Conservation (phyloP, 768 basidiomycete genomes). For the Crassisporium funariophilum region DNA sequence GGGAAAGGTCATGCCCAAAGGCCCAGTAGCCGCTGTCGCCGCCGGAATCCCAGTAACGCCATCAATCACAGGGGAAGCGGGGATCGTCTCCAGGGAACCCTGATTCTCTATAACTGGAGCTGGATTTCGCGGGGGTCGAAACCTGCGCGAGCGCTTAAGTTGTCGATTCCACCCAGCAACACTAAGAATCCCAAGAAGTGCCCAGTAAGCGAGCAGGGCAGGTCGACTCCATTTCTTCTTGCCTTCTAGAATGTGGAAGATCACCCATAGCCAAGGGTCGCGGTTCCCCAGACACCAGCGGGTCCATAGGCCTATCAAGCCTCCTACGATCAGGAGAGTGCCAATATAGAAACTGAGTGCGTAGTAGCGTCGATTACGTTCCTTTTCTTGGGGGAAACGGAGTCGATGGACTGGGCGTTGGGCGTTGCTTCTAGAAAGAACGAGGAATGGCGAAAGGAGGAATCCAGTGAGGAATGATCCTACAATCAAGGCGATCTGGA, state of each 20-base stretch:
- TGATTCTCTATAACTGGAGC: constrained; percentile 9
- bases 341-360: constrained; percentile 86
- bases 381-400: constrained; percentile 81
- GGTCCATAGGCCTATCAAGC: constrained; percentile 91
- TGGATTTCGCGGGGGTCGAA: constrained; percentile 52
- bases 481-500: constrained; percentile 90
- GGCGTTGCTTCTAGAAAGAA: constrained; percentile 89
- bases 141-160: constrained; percentile 73
- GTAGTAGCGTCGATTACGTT: constrained; percentile 76
- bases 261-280: constrained; percentile 86
- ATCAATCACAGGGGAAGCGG: constrained; percentile 5
- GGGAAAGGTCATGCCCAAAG: constrained; percentile 44
- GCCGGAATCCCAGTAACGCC: background rate
- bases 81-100: background rate
- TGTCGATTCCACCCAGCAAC: constrained; percentile 96
- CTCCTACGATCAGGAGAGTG: constrained; percentile 72
- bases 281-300: constrained; percentile 79
- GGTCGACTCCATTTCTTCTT: constrained; percentile 77
- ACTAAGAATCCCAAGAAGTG: constrained; percentile 71
- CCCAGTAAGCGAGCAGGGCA: constrained; percentile 86
- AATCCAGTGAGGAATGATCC: constrained; percentile 94
- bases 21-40: constrained; percentile 18
- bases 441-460: constrained; percentile 89
- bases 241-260: constrained; percentile 79
- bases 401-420: constrained; percentile 83